Conservation (phyloP, 148 eudicot genomes). For the Nyssa sinensis region DNA sequence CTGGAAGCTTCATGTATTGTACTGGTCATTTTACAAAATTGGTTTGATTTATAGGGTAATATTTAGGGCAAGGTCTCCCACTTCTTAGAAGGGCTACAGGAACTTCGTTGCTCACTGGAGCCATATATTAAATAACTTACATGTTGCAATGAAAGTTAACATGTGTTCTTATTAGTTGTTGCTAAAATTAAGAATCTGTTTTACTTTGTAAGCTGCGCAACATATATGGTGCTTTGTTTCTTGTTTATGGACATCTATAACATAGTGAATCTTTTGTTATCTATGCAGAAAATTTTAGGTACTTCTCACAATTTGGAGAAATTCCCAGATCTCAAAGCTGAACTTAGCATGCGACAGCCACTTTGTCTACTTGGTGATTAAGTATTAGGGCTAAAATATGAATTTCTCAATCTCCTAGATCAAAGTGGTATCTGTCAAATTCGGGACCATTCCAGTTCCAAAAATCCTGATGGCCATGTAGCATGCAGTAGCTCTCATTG, state of each 20-base stretch:
- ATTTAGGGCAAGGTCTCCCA: too few species aligned
- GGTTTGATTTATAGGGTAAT: background rate
- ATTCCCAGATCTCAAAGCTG: constrained; percentile 77
- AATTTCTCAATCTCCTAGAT: too few species aligned
- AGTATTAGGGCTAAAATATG: constrained; percentile 5
- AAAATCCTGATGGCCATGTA: background rate
- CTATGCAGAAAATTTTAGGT: constrained; percentile 66
- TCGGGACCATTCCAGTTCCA: background rate
- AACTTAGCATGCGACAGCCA: constrained; percentile 96
- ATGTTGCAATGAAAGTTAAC: background rate
- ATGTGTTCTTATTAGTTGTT: background rate
- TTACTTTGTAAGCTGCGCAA: background rate
- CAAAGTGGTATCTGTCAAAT: background rate
- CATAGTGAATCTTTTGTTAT: constrained; percentile 1
- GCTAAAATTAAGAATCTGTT: background rate
- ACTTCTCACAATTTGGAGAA: constrained; percentile 69
- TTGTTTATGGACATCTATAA: background rate
- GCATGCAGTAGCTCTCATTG: background rate
- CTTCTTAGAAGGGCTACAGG: background rate
- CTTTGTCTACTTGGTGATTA: constrained; percentile 77
- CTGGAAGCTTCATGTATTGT: too few species aligned
- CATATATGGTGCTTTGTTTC: too few species aligned
- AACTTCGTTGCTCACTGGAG: background rate
- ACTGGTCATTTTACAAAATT: too few species aligned
- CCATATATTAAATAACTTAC: background rate